These are phyloP conservation scores for Lactarius sanguifluus DNA, from an alignment of 768 basidiomycete species.

Conservation along the genomic window DNA sequence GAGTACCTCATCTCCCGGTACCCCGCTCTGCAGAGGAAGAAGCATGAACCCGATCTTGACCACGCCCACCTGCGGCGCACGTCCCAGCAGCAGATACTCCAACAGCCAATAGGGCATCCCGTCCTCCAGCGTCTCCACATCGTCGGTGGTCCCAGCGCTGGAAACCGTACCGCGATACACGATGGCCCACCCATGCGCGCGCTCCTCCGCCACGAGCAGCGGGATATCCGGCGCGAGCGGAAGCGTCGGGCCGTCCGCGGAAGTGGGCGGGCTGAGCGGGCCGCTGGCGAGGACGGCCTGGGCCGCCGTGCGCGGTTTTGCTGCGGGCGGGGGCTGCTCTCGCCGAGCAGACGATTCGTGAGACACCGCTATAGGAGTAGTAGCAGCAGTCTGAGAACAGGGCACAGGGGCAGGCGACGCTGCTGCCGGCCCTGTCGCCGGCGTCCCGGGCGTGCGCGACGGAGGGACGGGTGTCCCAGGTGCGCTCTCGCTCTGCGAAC, in stretches of 20 bases:
- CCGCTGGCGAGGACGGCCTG: slow-evolving; percentile 54
- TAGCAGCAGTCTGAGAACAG: background rate
- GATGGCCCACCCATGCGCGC: slow-evolving; percentile 66
- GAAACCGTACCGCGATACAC: slow-evolving; percentile 74
- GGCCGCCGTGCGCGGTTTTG: slow-evolving; percentile 47
- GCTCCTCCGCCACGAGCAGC: slow-evolving; percentile 82
- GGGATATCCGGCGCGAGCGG: slow-evolving; percentile 57
- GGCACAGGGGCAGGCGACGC: background rate
- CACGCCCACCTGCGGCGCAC: slow-evolving; percentile 48
- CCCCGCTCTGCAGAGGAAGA: slow-evolving; percentile 67
- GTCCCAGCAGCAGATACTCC: slow-evolving; percentile 79
- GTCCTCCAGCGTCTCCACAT: slow-evolving; percentile 62
- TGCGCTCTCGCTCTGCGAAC: slow-evolving; percentile 35
- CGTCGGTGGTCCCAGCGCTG: slow-evolving; percentile 46
- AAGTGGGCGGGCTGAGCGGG: slow-evolving; percentile 62
- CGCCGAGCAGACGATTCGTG: background rate
- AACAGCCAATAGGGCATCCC: slow-evolving; percentile 85
- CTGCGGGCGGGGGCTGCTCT: slow-evolving; percentile 23
- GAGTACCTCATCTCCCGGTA: slow-evolving; percentile 57
- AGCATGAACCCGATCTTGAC: slow-evolving; percentile 89
- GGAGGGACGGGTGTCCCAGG: slow-evolving; percentile 22
- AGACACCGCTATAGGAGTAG: background rate
- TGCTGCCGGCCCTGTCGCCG: background rate
- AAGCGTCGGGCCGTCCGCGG: slow-evolving; percentile 70
- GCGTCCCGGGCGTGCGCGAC: background rate